Evolutionary conservation across 1,284 basidiomycete species (phyloP), one percentile per base, ranked within the genome.

Genomic region (Fistulina hepatica): DNA sequence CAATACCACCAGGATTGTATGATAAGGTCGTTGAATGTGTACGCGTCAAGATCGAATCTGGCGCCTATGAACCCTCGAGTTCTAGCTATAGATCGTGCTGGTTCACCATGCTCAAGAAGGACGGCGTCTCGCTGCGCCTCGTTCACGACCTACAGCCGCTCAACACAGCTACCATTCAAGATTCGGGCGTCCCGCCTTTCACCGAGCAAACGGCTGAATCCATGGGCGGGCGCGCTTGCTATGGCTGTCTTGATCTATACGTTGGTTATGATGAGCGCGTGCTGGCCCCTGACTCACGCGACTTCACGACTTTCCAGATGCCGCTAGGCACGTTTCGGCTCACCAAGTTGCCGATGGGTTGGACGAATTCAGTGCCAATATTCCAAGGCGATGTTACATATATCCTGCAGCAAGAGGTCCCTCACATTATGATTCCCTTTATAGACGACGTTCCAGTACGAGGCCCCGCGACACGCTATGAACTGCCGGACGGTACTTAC

Each of bases 361-460:
- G 48, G 48, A 55, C 55, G 0, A 57, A 60, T 30, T 57, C 51
- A 1, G 48, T 55, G 1, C 46, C 48, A 0, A 52, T 56, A 8
- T 54, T 57, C 28, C 53, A 58, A 19, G 48, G 48, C 10, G 45
- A 55, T 37, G 41, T 59, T 4, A 47, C 45, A 0, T 50, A 46
- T 28, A 56, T 59, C 20, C 42, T 57, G 0, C 48, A 53, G 11
- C 39, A 42, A 4, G 47, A 60, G 19, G 55, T 57, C 19, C 46
- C 46, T 2, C 22, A 50, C 12, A 17, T 40, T 7, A 46, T 53
- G 4, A 41, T 42, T 5, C 47, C 48, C 4, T 58, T 47, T 28
- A 50, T 56, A 11, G 53, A 58, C 33, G 54, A 58, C 37, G 44
- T 55, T 0, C 31, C 38, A 2, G 38, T 53, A 0, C 39, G 42